Base-by-base conservation (phyloP, 164 flowering plant genomes). In the Malania oleifera region DNA sequence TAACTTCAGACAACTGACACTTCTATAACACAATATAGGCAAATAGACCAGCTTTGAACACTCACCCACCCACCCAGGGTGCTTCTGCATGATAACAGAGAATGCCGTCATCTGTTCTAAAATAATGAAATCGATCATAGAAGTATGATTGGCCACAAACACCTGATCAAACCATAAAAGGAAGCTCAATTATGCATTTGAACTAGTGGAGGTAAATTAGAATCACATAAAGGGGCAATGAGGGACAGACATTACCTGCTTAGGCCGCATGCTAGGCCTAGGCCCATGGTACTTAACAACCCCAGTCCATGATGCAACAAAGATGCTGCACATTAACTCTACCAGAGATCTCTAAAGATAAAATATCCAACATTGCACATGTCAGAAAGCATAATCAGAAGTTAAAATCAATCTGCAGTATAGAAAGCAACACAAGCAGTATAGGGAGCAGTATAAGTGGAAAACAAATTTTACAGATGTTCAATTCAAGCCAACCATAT, bases 281-380 rank as follows among this genome's bases (percentile, higher is more conserved):
- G 99, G 97, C 17, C 97, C 99, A 61, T 95, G 99, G 63, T 91
- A 95, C 69, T 79, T 95, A 65, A 95, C 87, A 66, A 95, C 96
- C 20, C 96, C 99, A 61, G 99, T 95, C 99, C 99, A 95, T n/a
- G 97, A 95, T 52, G 97, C 96, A 61, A 95, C 97, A 80, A 91
- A 95, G 68, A 91, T 84, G 57, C 93, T 69, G 81, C 99, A 88
- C 27, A 91, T 81, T 55, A 95, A 64, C 79, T 91, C 97, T 72
- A 89, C 97, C 59, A 95, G 82, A 59, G 73, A 59, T 70, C 99
- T 82, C 99, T 90, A 78, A 53, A 64, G 51, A 65, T 46, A 62
- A 58, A 60, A 64, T 5, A 53, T 29, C 6, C 28, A 60, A 39
- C 20, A 35, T 25, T 24, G 34, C 35, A 39, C 26, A 52, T 28